phyloP scores from a whole-genome alignment of 352 stramenopile species.

The Vaucheria bursata region DNA sequence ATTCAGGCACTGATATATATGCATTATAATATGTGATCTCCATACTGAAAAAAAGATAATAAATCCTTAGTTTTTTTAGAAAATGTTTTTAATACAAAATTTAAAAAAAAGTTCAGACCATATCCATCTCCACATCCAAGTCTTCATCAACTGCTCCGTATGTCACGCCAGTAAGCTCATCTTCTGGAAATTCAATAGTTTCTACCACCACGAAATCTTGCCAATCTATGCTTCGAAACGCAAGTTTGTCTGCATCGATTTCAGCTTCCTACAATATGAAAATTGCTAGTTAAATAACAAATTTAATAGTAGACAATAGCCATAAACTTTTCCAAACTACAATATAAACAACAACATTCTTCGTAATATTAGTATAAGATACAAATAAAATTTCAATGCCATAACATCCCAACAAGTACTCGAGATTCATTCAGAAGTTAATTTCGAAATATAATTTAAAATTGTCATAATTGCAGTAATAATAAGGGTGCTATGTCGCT shows the following conservation, averaged over 20 bases:
- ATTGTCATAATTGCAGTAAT: too few species aligned
- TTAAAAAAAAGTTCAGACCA: background rate
- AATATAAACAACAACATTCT: background rate
- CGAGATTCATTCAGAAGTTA: too few species aligned
- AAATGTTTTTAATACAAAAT: too few species aligned
- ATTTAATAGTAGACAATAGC: too few species aligned
- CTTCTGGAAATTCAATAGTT: slow-evolving; percentile 46
- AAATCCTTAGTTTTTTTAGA: too few species aligned
- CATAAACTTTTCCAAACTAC: too few species aligned
- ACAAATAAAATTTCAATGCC: background rate
- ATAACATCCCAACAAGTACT: background rate
- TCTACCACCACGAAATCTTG: slow-evolving; percentile 99
- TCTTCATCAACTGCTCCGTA: slow-evolving; percentile 54
- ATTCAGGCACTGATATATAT: too few species aligned
- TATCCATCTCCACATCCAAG: slow-evolving; percentile 76
- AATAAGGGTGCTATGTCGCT: too few species aligned
- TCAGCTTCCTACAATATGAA: slow-evolving; percentile 24
- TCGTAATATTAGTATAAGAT: background rate
- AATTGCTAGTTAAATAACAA: too few species aligned
- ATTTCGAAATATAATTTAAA: too few species aligned
- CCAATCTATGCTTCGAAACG: slow-evolving; percentile 82
- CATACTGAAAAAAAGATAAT: too few species aligned
- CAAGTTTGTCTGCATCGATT: slow-evolving; percentile 49
- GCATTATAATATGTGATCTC: too few species aligned
- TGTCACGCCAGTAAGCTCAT: slow-evolving; percentile 26